These are phyloP conservation scores for Euphorbia celastroides DNA, from an alignment of 441 rosid species.

Conservation along the genomic window DNA sequence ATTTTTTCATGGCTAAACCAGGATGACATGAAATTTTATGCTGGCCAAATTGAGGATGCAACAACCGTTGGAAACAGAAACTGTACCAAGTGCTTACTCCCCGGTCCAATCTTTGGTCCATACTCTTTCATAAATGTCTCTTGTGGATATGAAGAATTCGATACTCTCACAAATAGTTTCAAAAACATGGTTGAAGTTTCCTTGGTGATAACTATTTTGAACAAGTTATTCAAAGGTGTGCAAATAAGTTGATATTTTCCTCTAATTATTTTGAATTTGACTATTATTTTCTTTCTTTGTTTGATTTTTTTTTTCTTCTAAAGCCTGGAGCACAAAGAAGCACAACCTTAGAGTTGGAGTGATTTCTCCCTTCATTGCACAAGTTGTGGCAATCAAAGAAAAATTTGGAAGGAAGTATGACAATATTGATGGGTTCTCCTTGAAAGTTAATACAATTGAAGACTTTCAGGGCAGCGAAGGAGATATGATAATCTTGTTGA, in stretches of 20 bases:
- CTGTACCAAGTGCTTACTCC: slow-evolving; percentile 25
- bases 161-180: slow-evolving; percentile 14
- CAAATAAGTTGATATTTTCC: neutral
- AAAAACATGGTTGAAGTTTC: slow-evolving; percentile 41
- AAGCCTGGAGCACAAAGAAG: slow-evolving; percentile 21
- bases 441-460: slow-evolving; percentile 31
- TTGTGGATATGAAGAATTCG: slow-evolving; percentile 36
- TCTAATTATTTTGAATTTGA: neutral
- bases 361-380: slow-evolving; percentile 35
- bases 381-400: slow-evolving; percentile 27
- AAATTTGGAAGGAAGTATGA: slow-evolving; percentile 24
- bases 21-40: slow-evolving; percentile 31
- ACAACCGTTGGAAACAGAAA: slow-evolving; percentile 22
- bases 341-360: slow-evolving; percentile 31
- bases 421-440: slow-evolving; percentile 17
- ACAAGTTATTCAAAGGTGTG: slow-evolving; percentile 29
- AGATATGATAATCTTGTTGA: slow-evolving; percentile 34
- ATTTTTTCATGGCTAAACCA: slow-evolving; percentile 5
- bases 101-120: slow-evolving; percentile 37
- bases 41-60: slow-evolving; percentile 29
- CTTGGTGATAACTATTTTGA: slow-evolving; percentile 27
- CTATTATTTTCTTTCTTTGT: neutral
- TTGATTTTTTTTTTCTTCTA: neutral
- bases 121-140: slow-evolving; percentile 39
- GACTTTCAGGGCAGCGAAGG: slow-evolving; percentile 42